phyloP scores from a whole-genome alignment of 1,284 basidiomycete genomes.

The Sporisorium scitamineum region DNA sequence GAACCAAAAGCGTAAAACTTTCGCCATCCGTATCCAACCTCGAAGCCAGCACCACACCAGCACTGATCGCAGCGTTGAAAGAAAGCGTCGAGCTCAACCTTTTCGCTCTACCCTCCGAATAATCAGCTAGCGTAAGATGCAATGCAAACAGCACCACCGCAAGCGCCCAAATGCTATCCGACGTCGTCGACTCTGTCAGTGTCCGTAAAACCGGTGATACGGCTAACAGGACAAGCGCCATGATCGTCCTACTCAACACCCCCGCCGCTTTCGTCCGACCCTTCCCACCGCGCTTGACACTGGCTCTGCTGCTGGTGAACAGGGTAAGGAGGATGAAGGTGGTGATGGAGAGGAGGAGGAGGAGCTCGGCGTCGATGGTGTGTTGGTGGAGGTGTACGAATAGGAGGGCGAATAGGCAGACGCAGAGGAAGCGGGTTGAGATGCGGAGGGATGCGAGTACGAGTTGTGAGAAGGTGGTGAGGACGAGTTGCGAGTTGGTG shows the following conservation, averaged over 20 bases:
- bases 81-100: slow-evolving; percentile 76
- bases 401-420: slow-evolving; percentile 49
- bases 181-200: slow-evolving; percentile 91
- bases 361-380: slow-evolving; percentile 21
- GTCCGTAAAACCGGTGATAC: slow-evolving; percentile 91
- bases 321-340: not conserved
- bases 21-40: slow-evolving; percentile 84
- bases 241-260: slow-evolving; percentile 71
- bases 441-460: slow-evolving; percentile 73
- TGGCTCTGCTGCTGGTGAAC: not conserved
- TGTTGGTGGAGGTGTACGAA: slow-evolving; percentile 53
- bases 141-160: slow-evolving; percentile 77
- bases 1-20: slow-evolving; percentile 89
- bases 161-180: slow-evolving; percentile 96
- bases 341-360: not conserved
- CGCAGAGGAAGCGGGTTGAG: slow-evolving; percentile 42
- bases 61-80: slow-evolving; percentile 93
- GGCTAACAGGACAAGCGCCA: slow-evolving; percentile 87
- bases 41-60: slow-evolving; percentile 92
- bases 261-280: slow-evolving; percentile 4
- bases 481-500: slow-evolving; percentile 51
- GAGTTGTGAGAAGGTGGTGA: slow-evolving; percentile 78
- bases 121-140: slow-evolving; percentile 78
- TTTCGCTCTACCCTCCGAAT: slow-evolving; percentile 66
- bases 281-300: not conserved